Percentiles rank a stretch among this genome's conserved stretches.
Evolutionary conservation across 2,329 filamentous ascomycete genomes (phyloP).

Genomic region (Spiromastix sp.): DNA sequence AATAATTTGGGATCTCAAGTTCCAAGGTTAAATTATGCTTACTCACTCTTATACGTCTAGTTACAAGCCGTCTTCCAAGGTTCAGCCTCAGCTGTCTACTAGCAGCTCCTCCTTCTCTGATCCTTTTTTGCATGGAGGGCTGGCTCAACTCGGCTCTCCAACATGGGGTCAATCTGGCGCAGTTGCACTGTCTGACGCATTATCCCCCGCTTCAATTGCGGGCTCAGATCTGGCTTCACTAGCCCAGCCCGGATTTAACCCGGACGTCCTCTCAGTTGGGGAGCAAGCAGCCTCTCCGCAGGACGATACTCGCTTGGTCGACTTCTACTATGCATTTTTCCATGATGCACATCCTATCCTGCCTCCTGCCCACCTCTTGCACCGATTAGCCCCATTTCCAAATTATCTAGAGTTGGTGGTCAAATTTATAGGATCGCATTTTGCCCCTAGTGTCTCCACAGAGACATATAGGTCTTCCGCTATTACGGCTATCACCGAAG

Average conservation of each 20-base stretch:
- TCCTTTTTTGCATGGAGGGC: slow-evolving; percentile 9
- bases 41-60: no score
- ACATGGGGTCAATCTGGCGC: neutral
- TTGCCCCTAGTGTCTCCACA: slow-evolving; percentile 35
- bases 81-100: no score
- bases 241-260: no score
- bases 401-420: slow-evolving; percentile 44
- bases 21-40: no score
- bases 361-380: slow-evolving; percentile 36
- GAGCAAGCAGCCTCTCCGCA: slow-evolving; percentile 21
- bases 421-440: slow-evolving; percentile 47
- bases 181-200: neutral
- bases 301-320: slow-evolving; percentile 34
- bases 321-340: slow-evolving; percentile 48
- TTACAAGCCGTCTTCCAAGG: no score
- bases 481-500: slow-evolving; percentile 20
- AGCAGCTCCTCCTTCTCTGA: slow-evolving; percentile 25
- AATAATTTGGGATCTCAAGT: no score
- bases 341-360: slow-evolving; percentile 47
- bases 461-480: slow-evolving; percentile 33
- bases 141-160: neutral
- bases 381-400: slow-evolving; percentile 30
- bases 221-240: no score
- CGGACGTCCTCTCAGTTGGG: no score
- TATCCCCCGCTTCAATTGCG: neutral